phyloP scores from a whole-genome alignment of 305 asterid species.

The Nicotiana rustica region DNA sequence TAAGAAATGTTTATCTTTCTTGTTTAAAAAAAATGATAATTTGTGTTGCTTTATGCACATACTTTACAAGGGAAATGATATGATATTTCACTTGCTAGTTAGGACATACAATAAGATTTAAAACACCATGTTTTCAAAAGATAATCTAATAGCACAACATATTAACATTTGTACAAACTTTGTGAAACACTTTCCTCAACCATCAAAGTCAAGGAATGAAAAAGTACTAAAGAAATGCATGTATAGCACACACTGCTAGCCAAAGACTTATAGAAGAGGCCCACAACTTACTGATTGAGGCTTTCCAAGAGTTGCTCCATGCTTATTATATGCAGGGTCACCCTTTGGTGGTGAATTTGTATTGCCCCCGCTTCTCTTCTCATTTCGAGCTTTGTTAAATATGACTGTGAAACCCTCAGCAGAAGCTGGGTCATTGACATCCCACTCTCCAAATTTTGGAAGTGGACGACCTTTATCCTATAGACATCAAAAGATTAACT shows the following conservation, averaged over 20 bases:
- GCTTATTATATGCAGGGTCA: slow-evolving; percentile 52
- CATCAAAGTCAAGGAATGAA: not conserved
- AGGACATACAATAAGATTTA: not conserved
- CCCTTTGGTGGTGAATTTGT: slow-evolving; percentile 59
- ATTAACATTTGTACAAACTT: not conserved
- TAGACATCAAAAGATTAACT: slow-evolving; percentile 19
- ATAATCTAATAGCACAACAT: slow-evolving; percentile 10
- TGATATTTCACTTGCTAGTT: not conserved
- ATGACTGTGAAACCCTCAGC: slow-evolving; percentile 80
- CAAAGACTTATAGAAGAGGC: slow-evolving; percentile 9
- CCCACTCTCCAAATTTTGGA: slow-evolving; percentile 82
- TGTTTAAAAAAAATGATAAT: not conserved
- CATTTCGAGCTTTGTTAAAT: slow-evolving; percentile 74
- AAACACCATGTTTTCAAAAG: not conserved
- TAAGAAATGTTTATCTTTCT: not conserved
- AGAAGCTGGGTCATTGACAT: slow-evolving; percentile 73
- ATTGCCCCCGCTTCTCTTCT: slow-evolving; percentile 63
- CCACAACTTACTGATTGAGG: slow-evolving; percentile 56
- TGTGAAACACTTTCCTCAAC: not conserved
- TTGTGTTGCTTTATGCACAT: not conserved
- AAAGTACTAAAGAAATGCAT: slow-evolving; percentile 1
- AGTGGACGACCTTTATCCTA: slow-evolving; percentile 62
- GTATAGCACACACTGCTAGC: not conserved
- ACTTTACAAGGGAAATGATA: not conserved
- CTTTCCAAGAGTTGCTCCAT: slow-evolving; percentile 54